Percentiles rank a stretch among this genome's conserved stretches.
Evolutionary conservation across 768 basidiomycete genomes (phyloP).

Genomic region (Agrocybe chaxingu): DNA sequence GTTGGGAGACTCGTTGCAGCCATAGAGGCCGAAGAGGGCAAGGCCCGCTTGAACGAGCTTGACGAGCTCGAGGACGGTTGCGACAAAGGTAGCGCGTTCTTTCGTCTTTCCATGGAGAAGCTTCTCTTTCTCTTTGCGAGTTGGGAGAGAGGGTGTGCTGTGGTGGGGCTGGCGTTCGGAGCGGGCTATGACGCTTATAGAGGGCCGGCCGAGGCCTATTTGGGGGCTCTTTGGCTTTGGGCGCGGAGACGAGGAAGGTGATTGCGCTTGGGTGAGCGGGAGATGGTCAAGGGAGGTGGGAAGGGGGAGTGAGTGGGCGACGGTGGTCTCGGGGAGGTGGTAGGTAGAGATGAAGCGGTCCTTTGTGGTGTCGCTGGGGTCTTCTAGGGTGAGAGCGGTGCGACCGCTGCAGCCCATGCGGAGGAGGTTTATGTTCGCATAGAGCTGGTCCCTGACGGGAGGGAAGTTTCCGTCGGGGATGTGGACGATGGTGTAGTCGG

Average conservation of each 20-base stretch:
- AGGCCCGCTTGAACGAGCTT: conserved; percentile 72
- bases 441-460: conserved; percentile 61
- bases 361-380: conserved; percentile 79
- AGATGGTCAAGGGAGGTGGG: conserved; percentile 21
- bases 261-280: background rate
- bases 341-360: conserved; percentile 77
- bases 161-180: conserved; percentile 14
- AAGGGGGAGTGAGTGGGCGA: conserved; percentile 10
- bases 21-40: conserved; percentile 65
- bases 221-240: background rate
- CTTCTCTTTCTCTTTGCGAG: conserved; percentile 10
- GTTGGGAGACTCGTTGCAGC: conserved; percentile 7
- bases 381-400: conserved; percentile 70
- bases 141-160: conserved; percentile 15
- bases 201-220: background rate
- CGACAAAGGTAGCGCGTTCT: conserved; percentile 47
- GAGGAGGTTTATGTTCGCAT: conserved; percentile 78
- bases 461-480: conserved; percentile 71
- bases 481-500: conserved; percentile 81
- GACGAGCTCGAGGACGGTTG: conserved; percentile 73
- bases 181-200: no score
- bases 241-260: conserved; percentile 9
- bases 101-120: conserved; percentile 23
- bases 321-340: conserved; percentile 45
- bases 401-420: conserved; percentile 86